Conservation (phyloP, 2,329 filamentous ascomycete genomes). For the Curvularia hawaiiensis region DNA sequence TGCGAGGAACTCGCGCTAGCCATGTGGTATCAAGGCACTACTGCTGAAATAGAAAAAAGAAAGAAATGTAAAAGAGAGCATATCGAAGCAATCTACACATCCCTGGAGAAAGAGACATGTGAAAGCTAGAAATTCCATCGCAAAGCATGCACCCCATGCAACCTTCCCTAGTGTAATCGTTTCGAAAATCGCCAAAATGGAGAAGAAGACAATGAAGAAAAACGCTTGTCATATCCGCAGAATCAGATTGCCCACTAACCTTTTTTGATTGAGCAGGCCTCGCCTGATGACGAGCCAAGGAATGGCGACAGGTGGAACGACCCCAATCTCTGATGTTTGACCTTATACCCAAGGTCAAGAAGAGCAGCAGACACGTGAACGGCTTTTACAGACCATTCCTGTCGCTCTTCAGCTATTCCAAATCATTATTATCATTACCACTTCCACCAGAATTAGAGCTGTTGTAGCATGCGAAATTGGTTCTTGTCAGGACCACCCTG, state of each 20-base stretch:
- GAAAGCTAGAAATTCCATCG: neutral
- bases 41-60: constrained; percentile 1
- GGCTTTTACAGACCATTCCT: neutral
- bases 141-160: neutral
- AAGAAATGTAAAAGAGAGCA: neutral
- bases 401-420: neutral
- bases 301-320: neutral
- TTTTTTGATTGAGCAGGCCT: neutral
- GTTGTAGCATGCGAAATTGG: neutral
- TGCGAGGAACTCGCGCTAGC: constrained; percentile 9
- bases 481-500: neutral
- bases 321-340: neutral
- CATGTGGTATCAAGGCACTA: constrained; percentile 18
- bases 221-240: neutral
- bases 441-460: constrained; percentile 1
- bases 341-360: neutral
- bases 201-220: neutral
- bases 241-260: neutral
- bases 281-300: neutral
- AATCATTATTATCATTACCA: constrained; percentile 3
- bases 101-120: neutral
- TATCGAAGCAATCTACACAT: neutral
- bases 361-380: neutral
- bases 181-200: neutral
- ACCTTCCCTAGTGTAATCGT: neutral